Evolutionary conservation across 2,329 filamentous ascomycete genomes (phyloP), one percentile per base, ranked within the genome.

Genomic region (Diaporthe sp.): DNA sequence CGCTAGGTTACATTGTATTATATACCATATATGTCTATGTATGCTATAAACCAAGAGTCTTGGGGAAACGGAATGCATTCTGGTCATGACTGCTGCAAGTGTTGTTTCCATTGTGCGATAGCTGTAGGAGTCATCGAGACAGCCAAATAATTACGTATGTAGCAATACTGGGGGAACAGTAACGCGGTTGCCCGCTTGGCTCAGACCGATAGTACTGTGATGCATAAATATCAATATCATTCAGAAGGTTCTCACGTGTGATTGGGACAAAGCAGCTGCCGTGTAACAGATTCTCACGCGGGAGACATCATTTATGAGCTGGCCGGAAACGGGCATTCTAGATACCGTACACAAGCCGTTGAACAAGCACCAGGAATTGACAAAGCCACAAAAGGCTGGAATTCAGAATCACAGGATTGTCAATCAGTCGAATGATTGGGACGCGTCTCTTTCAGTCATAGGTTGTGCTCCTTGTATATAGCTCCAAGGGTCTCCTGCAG

Each of bases 121-220:
- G 51, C 51, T 3, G 25, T 28, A 28, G 42, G 42, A 44, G 1
- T 44, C 42, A 44, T 19, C 15, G 5, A 44, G 17, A 5, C 5
- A 28, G n/a, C 25, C 51, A 28, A 7, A 12, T 17, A 51, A 31
- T 3, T 31, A 31, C 28, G 28, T 31, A 4, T 3, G 4, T 31
- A 31, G 28, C 28, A 31, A 31, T 31, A 31, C 4, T 31, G 4
- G n/a, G n/a, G n/a, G n/a, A 31, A 31, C 4, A 31, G 28, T 4
- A 31, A 31, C 7, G 10, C 53, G 28, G 13, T 31, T 17, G 31
- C 1, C 6, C 9, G 15, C 34, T 60, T n/a, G 31, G 1, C 37
- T 61, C 5, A 28, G n/a, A n/a, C 37, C 6, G 1, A 3, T 19
- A 2, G 0, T 42, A 13, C 4, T 1, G 7, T 25, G n/a, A 28